Conservation (phyloP, 352 stramenopile species). For the Phytophthora palmivora region DNA sequence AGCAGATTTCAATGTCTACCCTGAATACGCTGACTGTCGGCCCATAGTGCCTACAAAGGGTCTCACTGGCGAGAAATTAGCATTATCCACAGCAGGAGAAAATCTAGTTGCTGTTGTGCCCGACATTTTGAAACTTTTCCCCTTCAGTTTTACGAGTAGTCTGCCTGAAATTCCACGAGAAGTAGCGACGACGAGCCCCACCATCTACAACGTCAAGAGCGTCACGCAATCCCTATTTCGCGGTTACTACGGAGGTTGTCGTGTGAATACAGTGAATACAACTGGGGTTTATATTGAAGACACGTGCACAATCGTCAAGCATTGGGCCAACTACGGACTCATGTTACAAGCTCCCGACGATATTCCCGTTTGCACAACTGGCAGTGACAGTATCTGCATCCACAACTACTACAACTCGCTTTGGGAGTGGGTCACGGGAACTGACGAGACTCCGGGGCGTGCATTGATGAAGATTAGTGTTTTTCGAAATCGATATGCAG, state of each 20-base stretch:
- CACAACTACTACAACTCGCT: constrained; percentile 42
- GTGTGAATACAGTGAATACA: constrained; percentile 25
- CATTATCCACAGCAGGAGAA: constrained; percentile 19
- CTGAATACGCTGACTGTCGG: constrained; percentile 35
- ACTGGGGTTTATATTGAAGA: constrained; percentile 33
- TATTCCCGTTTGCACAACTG: constrained; percentile 24
- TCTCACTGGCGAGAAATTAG: constrained; percentile 21
- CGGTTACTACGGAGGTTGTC: constrained; percentile 32
- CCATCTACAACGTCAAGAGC: constrained; percentile 24
- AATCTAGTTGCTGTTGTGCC: constrained; percentile 31
- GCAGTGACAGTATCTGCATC: constrained; percentile 18
- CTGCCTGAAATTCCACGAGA: constrained; percentile 11
- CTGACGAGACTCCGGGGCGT: background rate
- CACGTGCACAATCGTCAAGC: constrained; percentile 14
- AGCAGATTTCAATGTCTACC: constrained; percentile 36
- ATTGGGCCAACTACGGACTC: constrained; percentile 31
- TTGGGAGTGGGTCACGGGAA: constrained; percentile 33
- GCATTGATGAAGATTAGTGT: constrained; percentile 21
- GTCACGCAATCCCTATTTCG: constrained; percentile 34
- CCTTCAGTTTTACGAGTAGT: constrained; percentile 33
- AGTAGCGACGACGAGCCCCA: constrained; percentile 15
- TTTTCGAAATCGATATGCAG: constrained; percentile 22
- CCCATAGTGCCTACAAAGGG: constrained; percentile 17
- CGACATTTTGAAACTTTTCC: constrained; percentile 34
- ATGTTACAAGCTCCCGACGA: constrained; percentile 34